These are phyloP conservation scores for Spatholobus suberectus DNA, from an alignment of 306 rosid genomes.

Conservation along the genomic window DNA sequence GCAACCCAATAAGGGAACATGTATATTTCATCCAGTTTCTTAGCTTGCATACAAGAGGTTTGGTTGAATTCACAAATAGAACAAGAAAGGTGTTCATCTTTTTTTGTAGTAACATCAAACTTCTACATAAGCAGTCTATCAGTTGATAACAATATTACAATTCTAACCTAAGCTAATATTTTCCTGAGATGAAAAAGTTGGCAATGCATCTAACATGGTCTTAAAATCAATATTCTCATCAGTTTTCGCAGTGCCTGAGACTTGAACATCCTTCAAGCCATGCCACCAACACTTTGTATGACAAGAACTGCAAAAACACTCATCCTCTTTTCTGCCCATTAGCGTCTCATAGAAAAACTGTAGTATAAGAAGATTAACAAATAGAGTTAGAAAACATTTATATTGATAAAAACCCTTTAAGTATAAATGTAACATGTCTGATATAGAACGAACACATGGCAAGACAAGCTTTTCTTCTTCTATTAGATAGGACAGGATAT, in stretches of 20 bases:
- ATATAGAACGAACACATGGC: not conserved
- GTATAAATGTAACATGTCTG: not conserved
- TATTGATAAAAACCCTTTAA: not conserved
- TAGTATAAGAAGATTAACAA: not conserved
- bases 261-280: conserved; percentile 34
- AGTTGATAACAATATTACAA: not conserved
- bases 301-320: conserved; percentile 18
- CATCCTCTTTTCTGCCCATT: not conserved
- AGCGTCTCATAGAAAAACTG: conserved; percentile 33
- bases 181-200: not conserved
- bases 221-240: conserved; percentile 28
- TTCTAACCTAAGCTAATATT: not conserved
- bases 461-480: not conserved
- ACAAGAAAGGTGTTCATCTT: not conserved
- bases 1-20: not conserved
- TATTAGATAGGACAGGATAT: not conserved
- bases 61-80: not conserved
- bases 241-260: not conserved
- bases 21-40: not conserved
- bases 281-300: conserved; percentile 46
- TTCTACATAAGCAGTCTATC: not conserved
- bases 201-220: conserved; percentile 25
- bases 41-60: not conserved
- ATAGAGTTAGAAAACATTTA: not conserved
- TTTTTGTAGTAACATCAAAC: not conserved